Percentiles rank a stretch among this genome's conserved stretches.
These are phyloP conservation scores for Sarocladium brachiariae DNA, from an alignment of 2,329 filamentous ascomycete species.

Conservation along the genomic window DNA sequence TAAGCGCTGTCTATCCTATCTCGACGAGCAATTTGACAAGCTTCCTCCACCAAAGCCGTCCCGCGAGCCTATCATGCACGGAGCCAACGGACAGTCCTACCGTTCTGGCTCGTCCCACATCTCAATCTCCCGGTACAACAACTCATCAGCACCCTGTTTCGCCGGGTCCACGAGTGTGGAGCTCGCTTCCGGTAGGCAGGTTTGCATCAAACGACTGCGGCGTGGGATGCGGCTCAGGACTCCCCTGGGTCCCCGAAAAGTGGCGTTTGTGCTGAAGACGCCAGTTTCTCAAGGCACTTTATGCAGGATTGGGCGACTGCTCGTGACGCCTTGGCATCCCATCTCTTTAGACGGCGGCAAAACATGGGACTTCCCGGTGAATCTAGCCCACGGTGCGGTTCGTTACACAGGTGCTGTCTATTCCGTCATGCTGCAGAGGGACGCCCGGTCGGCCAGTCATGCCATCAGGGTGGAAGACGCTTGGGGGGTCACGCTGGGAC, in stretches of 20 bases:
- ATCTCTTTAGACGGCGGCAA: slow-evolving; percentile 29
- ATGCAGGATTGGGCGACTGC: slow-evolving; percentile 37
- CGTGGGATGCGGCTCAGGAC: slow-evolving; percentile 43
- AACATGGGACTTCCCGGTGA: slow-evolving; percentile 41
- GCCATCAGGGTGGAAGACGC: slow-evolving; percentile 38
- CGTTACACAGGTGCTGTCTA: slow-evolving; percentile 47
- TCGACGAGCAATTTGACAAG: slow-evolving; percentile 43
- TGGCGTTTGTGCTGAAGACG: slow-evolving; percentile 46
- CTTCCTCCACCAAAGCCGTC: slow-evolving; percentile 36
- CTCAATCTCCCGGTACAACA: slow-evolving; percentile 39
- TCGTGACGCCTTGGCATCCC: slow-evolving; percentile 57
- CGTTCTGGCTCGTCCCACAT: slow-evolving; percentile 16
- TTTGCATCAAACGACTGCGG: slow-evolving; percentile 37
- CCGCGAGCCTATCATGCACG: neutral
- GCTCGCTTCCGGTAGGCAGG: slow-evolving; percentile 32
- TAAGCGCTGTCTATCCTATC: slow-evolving; percentile 36
- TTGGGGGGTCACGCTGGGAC: slow-evolving; percentile 53
- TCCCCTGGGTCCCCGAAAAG: slow-evolving; percentile 39
- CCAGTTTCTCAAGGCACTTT: slow-evolving; percentile 32
- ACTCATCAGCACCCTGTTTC: slow-evolving; percentile 41
- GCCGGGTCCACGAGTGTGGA: slow-evolving; percentile 39
- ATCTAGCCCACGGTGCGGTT: slow-evolving; percentile 24
- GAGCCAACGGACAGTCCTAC: slow-evolving; percentile 11
- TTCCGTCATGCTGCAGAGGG: slow-evolving; percentile 47
- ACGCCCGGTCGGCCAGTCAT: slow-evolving; percentile 37